Evolutionary conservation across 2,329 filamentous ascomycete species (phyloP).

Genomic region (Ophiostoma ips): DNA sequence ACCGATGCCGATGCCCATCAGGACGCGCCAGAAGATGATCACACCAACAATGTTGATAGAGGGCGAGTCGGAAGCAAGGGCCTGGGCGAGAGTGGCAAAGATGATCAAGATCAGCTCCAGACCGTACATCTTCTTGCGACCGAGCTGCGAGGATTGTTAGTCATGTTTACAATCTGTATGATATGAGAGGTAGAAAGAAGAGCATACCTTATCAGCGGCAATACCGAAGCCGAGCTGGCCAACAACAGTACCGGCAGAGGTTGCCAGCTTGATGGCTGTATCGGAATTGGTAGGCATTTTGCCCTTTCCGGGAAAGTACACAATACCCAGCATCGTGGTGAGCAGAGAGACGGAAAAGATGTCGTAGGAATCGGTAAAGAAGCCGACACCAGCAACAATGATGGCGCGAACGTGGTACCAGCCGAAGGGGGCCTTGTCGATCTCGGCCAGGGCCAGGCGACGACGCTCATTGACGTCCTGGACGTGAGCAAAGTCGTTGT

Average conservation of each 20-base stretch:
- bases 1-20: slow-evolving; percentile 60
- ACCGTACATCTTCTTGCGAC: slow-evolving; percentile 50
- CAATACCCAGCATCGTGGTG: slow-evolving; percentile 64
- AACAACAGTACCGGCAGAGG: slow-evolving; percentile 69
- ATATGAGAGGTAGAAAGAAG: background rate
- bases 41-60: slow-evolving; percentile 49
- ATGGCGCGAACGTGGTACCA: slow-evolving; percentile 74
- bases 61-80: slow-evolving; percentile 48
- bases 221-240: slow-evolving; percentile 71
- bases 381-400: slow-evolving; percentile 68
- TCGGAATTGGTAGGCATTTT: slow-evolving; percentile 54
- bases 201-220: slow-evolving; percentile 45
- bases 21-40: slow-evolving; percentile 68
- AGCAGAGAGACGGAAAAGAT: slow-evolving; percentile 66
- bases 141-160: slow-evolving; percentile 9
- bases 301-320: slow-evolving; percentile 50
- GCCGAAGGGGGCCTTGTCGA: slow-evolving; percentile 69
- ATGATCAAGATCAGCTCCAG: slow-evolving; percentile 70
- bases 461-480: slow-evolving; percentile 66
- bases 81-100: slow-evolving; percentile 60
- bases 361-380: slow-evolving; percentile 72
- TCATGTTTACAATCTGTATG: background rate
- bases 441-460: slow-evolving; percentile 64
- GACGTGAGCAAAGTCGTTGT: slow-evolving; percentile 35
- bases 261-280: slow-evolving; percentile 74